Base-by-base conservation (phyloP, 768 basidiomycete genomes). In the Tricholoma terreum region DNA sequence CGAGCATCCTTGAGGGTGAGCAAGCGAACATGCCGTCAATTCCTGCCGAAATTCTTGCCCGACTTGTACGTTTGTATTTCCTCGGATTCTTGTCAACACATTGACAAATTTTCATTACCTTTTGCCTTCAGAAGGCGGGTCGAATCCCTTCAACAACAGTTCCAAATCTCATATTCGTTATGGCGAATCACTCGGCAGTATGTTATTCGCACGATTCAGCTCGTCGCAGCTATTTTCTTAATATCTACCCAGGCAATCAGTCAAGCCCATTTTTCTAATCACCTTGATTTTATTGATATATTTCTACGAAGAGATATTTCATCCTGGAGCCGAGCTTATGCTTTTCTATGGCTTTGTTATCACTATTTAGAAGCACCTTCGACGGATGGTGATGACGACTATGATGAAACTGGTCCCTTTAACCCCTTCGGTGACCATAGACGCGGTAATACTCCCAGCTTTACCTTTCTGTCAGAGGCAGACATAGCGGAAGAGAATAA, bases 341-440 rank as follows among this genome's bases (percentile, higher is more conserved):
- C 87, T 2, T 93, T 96, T 70, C 81, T 96, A 27, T 93, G 90
- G 88, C 79, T 94, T 55, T 80, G 93, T 65, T 94, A 84, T 73
- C 84, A 88, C 65, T 90, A 90, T 67, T 79, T 90, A 59, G 89
- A 91, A 67, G 71, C 72, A 12, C 67, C 72, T 9, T 63, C 69
- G 4, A 60, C 58, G 30, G 63, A 70, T 27, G 61, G 54, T 35
- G 73, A 73, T 36, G 75, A 78, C 38, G 73, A 79, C 59, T 72
- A 78, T 49, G 75, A 79, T 61, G 69, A 68, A 34, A 71, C 73
- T 21, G 64, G 67, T 35, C 63, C 64, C 5, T 55, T 61, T 9
- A 90, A 90, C 61, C 86, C 88, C 0, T 90, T 90, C 66, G 76
- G 81, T 40, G 82, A 84, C 64, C 78, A 71, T 30, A 53, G 62